Percentiles rank a stretch among this genome's conserved stretches.
Evolutionary conservation across 768 basidiomycete genomes (phyloP).

Genomic region (Suillus subaureus): DNA sequence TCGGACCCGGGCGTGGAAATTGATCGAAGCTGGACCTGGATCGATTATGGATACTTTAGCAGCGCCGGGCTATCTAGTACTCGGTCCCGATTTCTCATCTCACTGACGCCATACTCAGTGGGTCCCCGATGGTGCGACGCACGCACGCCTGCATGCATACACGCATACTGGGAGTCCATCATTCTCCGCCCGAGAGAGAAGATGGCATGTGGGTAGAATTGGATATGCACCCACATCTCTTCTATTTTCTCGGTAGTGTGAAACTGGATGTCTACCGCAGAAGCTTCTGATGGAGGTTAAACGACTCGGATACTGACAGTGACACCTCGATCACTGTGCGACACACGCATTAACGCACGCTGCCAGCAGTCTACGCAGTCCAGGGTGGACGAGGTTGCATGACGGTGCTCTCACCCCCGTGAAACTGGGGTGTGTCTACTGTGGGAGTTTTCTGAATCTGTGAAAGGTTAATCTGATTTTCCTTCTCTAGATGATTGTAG

Average conservation of each 20-base stretch:
- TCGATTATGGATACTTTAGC: neutral
- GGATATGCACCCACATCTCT: neutral
- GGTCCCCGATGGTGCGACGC: neutral
- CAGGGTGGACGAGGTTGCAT: neutral
- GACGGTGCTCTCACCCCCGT: neutral
- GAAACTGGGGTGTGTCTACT: neutral
- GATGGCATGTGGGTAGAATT: neutral
- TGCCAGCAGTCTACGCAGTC: neutral
- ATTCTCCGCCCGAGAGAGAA: neutral
- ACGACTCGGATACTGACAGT: neutral
- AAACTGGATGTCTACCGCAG: neutral
- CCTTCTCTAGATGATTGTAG: neutral
- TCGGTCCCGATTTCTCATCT: constrained; percentile 1
- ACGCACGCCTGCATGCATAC: neutral
- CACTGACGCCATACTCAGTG: neutral
- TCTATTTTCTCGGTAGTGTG: neutral
- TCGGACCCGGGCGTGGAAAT: neutral
- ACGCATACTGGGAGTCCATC: neutral
- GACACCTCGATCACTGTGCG: neutral
- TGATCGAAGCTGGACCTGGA: neutral
- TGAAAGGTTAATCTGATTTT: constrained; percentile 2
- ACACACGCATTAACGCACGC: neutral
- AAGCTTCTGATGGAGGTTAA: neutral
- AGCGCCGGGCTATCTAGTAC: neutral
- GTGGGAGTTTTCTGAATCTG: neutral